Evolutionary conservation across 163 green algal species (phyloP).

Genomic region (Scenedesmus sp.): DNA sequence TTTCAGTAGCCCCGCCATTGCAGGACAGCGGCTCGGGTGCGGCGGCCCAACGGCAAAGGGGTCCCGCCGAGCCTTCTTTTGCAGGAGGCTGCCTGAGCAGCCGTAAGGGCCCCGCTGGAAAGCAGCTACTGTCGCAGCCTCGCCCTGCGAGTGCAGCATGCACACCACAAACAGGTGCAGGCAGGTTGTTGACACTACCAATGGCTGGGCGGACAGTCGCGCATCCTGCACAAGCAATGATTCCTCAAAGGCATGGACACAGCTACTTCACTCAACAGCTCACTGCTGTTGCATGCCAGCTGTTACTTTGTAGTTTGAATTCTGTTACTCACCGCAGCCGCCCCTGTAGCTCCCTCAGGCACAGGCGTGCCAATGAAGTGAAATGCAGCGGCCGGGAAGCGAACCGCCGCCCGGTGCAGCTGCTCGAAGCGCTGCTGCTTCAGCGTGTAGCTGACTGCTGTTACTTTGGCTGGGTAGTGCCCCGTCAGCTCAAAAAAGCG

Average conservation of each 20-base stretch:
- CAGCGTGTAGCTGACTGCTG: constrained; percentile 88
- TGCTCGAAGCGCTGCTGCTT: constrained; percentile 81
- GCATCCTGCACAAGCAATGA: not conserved
- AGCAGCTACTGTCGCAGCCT: constrained; percentile 65
- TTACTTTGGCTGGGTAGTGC: constrained; percentile 80
- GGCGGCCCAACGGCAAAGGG: constrained; percentile 79
- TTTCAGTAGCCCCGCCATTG: constrained; percentile 69
- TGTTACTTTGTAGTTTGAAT: too few species aligned
- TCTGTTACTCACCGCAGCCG: constrained; percentile 23
- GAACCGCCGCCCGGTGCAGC: constrained; percentile 79
- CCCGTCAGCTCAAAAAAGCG: constrained; percentile 72
- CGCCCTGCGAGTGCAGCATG: constrained; percentile 50
- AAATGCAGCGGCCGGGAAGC: constrained; percentile 76
- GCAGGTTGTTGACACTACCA: not conserved
- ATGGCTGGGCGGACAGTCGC: not conserved
- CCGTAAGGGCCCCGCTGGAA: constrained; percentile 82
- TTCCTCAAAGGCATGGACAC: not conserved
- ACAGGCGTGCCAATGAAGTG: constrained; percentile 81
- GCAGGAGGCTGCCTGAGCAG: constrained; percentile 65
- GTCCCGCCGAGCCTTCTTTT: constrained; percentile 74
- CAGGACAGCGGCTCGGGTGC: constrained; percentile 73
- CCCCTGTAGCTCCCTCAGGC: constrained; percentile 51
- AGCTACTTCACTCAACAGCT: too few species aligned
- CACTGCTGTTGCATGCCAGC: too few species aligned
- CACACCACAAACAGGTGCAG: not conserved